Conservation (phyloP, 768 basidiomycete species). For the Asterophora lycoperdoides region DNA sequence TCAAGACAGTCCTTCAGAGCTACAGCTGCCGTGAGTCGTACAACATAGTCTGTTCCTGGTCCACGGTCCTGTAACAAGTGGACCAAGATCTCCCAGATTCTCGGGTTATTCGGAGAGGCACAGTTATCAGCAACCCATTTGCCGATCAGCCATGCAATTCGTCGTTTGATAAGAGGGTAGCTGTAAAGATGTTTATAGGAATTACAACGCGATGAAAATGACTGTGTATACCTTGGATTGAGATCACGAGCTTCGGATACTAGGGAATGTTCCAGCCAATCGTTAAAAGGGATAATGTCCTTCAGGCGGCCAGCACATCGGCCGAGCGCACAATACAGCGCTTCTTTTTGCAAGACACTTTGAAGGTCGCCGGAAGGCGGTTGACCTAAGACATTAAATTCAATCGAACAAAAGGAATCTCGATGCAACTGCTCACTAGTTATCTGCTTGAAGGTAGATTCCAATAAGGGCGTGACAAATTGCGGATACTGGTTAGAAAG, state of each 20-base stretch:
- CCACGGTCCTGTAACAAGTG: conserved; percentile 70
- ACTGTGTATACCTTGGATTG: conserved; percentile 49
- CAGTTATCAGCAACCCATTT: conserved; percentile 79
- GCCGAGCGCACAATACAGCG: conserved; percentile 86
- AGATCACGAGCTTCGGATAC: conserved; percentile 53
- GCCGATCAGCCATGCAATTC: conserved; percentile 92
- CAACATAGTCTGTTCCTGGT: conserved; percentile 74
- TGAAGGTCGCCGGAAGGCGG: conserved; percentile 46
- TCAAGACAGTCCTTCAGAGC: conserved; percentile 82
- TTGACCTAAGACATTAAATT: conserved; percentile 30
- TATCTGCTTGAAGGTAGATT: conserved; percentile 53
- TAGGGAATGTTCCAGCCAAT: conserved; percentile 64
- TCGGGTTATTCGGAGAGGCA: conserved; percentile 50
- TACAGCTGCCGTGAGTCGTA: conserved; percentile 79
- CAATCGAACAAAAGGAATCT: neutral
- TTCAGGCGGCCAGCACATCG: conserved; percentile 66
- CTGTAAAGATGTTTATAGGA: conserved; percentile 33
- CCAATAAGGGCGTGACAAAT: conserved; percentile 65
- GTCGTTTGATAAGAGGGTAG: conserved; percentile 88
- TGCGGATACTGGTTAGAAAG: conserved; percentile 66
- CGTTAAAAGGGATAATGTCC: conserved; percentile 59
- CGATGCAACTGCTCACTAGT: conserved; percentile 39
- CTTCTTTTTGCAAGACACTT: conserved; percentile 74
- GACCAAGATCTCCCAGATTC: conserved; percentile 77
- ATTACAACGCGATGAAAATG: neutral